Conservation (phyloP, 2,329 filamentous ascomycete genomes). For the Ceratocystis destructans region DNA sequence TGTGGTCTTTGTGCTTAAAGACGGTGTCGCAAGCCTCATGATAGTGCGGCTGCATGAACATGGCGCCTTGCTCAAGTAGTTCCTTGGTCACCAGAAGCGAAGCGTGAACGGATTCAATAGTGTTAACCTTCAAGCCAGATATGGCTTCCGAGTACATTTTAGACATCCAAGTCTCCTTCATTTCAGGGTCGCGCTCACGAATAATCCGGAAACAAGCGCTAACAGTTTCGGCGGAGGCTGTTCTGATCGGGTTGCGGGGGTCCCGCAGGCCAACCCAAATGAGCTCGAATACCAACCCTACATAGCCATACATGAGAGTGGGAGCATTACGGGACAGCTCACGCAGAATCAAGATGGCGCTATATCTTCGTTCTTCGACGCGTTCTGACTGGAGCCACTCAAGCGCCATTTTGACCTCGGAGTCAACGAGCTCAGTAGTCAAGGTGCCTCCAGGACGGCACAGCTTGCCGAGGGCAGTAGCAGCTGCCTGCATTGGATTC, state of each 20-base stretch:
- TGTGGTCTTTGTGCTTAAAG: slow-evolving; percentile 81
- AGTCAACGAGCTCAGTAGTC: slow-evolving; percentile 90
- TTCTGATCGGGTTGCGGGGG: slow-evolving; percentile 76
- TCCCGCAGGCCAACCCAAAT: slow-evolving; percentile 93
- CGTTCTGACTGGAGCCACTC: slow-evolving; percentile 95
- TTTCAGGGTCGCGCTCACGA: slow-evolving; percentile 74
- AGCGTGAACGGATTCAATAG: slow-evolving; percentile 83
- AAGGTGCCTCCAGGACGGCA: slow-evolving; percentile 85
- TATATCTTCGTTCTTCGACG: slow-evolving; percentile 84
- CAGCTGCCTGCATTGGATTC: slow-evolving; percentile 78
- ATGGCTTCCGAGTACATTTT: slow-evolving; percentile 82
- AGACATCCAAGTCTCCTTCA: slow-evolving; percentile 76
- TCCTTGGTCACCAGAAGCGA: slow-evolving; percentile 87
- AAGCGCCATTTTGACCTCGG: slow-evolving; percentile 87
- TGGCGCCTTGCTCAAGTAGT: slow-evolving; percentile 82
- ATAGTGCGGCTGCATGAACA: slow-evolving; percentile 98
- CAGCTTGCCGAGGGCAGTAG: slow-evolving; percentile 75
- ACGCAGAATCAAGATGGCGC: slow-evolving; percentile 77
- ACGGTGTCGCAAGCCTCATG: slow-evolving; percentile 86
- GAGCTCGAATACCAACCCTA: slow-evolving; percentile 87
- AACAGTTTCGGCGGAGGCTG: slow-evolving; percentile 82
- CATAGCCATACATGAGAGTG: slow-evolving; percentile 89
- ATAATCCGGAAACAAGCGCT: slow-evolving; percentile 95
- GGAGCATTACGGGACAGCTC: slow-evolving; percentile 87
- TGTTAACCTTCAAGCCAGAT: slow-evolving; percentile 62